Conservation (phyloP, 805 yeast genomes). For the Saturnispora mendoncae region DNA sequence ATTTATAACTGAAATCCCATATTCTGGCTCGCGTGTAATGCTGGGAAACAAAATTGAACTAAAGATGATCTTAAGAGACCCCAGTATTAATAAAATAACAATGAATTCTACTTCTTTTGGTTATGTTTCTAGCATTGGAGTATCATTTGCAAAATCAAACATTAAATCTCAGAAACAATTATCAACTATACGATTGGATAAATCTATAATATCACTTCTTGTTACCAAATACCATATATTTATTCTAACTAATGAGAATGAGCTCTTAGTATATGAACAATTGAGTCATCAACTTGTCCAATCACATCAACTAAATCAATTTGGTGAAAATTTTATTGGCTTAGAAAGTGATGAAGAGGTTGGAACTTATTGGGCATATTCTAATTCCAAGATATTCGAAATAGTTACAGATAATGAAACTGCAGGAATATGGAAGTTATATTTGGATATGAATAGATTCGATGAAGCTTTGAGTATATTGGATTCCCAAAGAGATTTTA, state of each 20-base stretch:
- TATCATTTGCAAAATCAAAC: background rate
- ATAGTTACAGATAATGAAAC: conserved; percentile 61
- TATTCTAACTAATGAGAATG: conserved; percentile 34
- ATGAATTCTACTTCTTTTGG: conserved; percentile 3
- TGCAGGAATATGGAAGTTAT: conserved; percentile 62
- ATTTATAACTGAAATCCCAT: conserved; percentile 2
- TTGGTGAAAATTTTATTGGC: conserved; percentile 35
- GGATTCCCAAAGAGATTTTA: conserved; percentile 24
- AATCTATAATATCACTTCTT: conserved; percentile 29
- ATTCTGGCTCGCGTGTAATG: background rate
- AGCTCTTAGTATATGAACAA: conserved; percentile 40
- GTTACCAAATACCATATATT: conserved; percentile 50
- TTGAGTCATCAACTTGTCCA: conserved; percentile 40
- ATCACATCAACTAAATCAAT: conserved; percentile 25
- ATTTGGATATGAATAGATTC: conserved; percentile 44
- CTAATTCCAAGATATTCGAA: conserved; percentile 57
- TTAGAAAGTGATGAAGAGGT: conserved; percentile 39
- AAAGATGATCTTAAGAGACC: conserved; percentile 1
- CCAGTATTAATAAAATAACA: conserved; percentile 4
- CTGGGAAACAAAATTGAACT: conserved; percentile 9
- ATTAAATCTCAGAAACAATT: conserved; percentile 20
- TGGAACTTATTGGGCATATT: conserved; percentile 70
- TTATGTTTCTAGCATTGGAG: conserved; percentile 10
- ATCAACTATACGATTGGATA: conserved; percentile 11
- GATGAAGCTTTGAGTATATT: conserved; percentile 53